Conservation (phyloP, 805 yeast species). For the fission yeast (Schizosaccharomyces pombe) region ASM294v3 CU329670.1:2999001-2999500, state of each 20-base stretch:
- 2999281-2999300: not conserved
- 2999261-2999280: slow-evolving; percentile 1
- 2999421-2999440: not conserved
- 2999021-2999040: not conserved
- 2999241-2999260: not conserved
- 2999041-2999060: not conserved
- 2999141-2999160: not conserved
- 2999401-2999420: not conserved
- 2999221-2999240: not conserved
- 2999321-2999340: not conserved
- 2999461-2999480: not conserved
- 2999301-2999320: not conserved
- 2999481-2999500: not conserved
- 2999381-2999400: not conserved
- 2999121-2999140: not conserved
- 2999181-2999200: not conserved
- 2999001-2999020: not conserved
- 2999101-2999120: not conserved
- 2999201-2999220: not conserved
- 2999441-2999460: not conserved
- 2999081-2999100: not conserved
- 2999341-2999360: not conserved
- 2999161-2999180: not conserved
- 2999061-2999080: not conserved
- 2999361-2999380: not conserved